These are phyloP conservation scores for Symbiodinium pilosum DNA, from an alignment of 73 alveolate genomes.

Conservation along the genomic window DNA sequence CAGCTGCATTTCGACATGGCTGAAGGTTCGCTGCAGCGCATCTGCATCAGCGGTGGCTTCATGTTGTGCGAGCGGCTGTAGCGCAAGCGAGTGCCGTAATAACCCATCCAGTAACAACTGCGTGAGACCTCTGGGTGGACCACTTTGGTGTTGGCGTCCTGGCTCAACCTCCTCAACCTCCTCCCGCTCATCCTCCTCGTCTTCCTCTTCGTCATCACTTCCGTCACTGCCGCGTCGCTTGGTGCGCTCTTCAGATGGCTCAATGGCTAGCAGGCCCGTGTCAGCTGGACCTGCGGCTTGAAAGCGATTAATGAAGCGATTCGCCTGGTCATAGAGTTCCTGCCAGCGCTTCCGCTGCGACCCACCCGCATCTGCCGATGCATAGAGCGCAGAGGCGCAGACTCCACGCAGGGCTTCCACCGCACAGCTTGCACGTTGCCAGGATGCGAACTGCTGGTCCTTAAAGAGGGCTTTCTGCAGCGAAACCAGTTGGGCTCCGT, in stretches of 20 bases:
- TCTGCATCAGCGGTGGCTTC: background rate
- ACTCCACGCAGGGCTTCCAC: conserved; percentile 44
- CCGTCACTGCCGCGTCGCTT: conserved; percentile 1
- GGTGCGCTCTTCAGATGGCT: background rate
- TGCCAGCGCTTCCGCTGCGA: conserved; percentile 31
- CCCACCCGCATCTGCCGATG: conserved; percentile 47
- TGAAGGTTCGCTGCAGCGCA: background rate
- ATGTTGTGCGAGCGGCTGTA: background rate
- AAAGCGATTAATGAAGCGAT: background rate
- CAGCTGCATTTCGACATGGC: background rate
- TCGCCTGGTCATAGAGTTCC: conserved; percentile 37
- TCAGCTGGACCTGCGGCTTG: background rate
- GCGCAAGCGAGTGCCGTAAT: background rate
- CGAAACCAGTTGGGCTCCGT: conserved; percentile 61
- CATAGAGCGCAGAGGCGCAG: conserved; percentile 59
- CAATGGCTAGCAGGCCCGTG: conserved; percentile 12
- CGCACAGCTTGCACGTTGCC: conserved; percentile 36
- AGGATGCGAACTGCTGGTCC: conserved; percentile 13
- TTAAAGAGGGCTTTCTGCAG: conserved; percentile 52
- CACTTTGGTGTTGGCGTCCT: background rate
- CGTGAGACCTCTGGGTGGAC: background rate
- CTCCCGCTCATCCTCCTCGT: background rate
- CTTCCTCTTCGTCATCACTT: background rate
- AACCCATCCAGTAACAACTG: background rate
- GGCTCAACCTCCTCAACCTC: background rate